Conservation (phyloP, 2,329 filamentous ascomycete species). For the Fusarium vanettenii region DNA sequence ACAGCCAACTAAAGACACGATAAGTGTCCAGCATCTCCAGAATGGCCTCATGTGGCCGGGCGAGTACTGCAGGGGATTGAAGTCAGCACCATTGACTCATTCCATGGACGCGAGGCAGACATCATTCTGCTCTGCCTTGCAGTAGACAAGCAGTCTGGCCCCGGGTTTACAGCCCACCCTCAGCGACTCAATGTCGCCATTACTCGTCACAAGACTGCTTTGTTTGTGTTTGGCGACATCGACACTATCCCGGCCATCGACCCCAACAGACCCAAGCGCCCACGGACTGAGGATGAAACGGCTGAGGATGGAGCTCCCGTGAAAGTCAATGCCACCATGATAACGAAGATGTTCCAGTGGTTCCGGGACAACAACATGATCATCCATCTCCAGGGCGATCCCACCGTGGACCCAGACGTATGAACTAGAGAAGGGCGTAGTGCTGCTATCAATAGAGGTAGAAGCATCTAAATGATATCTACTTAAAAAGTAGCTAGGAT, state of each 20-base stretch:
- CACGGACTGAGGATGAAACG: neutral
- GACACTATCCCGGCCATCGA: neutral
- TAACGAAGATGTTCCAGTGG: neutral
- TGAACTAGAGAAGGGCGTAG: neutral
- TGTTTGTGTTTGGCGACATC: neutral
- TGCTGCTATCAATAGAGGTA: neutral
- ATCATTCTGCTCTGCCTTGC: neutral
- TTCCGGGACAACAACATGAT: neutral
- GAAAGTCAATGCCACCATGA: neutral
- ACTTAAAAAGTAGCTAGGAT: neutral
- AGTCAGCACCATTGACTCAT: neutral
- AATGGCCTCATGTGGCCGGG: no score
- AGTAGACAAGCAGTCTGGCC: neutral
- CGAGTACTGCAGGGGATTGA: neutral
- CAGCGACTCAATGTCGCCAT: neutral
- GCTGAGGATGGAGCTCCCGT: neutral
- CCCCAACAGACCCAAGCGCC: neutral
- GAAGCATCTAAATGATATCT: neutral
- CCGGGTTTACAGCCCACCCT: neutral
- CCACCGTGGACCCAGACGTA: neutral
- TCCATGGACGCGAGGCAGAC: neutral
- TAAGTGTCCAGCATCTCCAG: no score
- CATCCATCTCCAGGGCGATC: neutral
- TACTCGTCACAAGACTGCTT: neutral
- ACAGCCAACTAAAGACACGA: no score